These are phyloP conservation scores for Stereocaulon alpinum DNA, from an alignment of 495 filamentous ascomycete species.

Conservation along the genomic window DNA sequence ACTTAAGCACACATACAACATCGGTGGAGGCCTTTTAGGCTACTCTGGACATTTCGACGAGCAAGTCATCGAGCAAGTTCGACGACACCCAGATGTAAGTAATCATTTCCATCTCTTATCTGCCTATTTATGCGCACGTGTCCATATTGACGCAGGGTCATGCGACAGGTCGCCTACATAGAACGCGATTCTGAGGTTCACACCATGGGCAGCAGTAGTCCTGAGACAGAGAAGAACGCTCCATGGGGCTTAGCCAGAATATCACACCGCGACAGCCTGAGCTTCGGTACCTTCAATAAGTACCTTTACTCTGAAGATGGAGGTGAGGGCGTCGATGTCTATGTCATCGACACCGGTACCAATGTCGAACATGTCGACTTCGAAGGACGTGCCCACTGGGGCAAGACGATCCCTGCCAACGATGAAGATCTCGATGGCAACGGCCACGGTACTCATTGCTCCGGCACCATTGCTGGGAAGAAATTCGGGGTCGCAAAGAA, in stretches of 20 bases:
- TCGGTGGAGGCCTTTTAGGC: slow-evolving; percentile 70
- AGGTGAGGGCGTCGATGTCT: slow-evolving; percentile 97
- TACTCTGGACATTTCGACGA: slow-evolving; percentile 97
- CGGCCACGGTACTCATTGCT: slow-evolving; percentile 98
- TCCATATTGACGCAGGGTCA: slow-evolving; percentile 5
- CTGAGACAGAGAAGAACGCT: slow-evolving; percentile 71
- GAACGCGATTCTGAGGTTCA: slow-evolving; percentile 90
- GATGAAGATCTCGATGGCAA: slow-evolving; percentile 93
- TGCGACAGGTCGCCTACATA: slow-evolving; percentile 78
- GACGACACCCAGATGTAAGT: slow-evolving; percentile 95
- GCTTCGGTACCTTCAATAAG: slow-evolving; percentile 93
- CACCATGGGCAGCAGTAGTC: slow-evolving; percentile 44
- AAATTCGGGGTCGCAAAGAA: slow-evolving; percentile 99
- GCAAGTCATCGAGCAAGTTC: slow-evolving; percentile 81
- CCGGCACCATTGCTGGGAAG: slow-evolving; percentile 92
- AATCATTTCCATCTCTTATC: slow-evolving; percentile 15
- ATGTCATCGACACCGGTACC: slow-evolving; percentile 97
- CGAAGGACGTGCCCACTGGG: slow-evolving; percentile 89
- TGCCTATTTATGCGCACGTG: slow-evolving; percentile 15
- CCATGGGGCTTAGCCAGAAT: slow-evolving; percentile 98
- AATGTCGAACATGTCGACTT: slow-evolving; percentile 93
- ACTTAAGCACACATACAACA: slow-evolving; percentile 90
- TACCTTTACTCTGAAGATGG: slow-evolving; percentile 86
- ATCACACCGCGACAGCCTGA: slow-evolving; percentile 79
- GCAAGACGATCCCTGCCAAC: slow-evolving; percentile 80